These are phyloP conservation scores for Neonectria hederae DNA, from an alignment of 2,329 filamentous ascomycete species.

Conservation along the genomic window DNA sequence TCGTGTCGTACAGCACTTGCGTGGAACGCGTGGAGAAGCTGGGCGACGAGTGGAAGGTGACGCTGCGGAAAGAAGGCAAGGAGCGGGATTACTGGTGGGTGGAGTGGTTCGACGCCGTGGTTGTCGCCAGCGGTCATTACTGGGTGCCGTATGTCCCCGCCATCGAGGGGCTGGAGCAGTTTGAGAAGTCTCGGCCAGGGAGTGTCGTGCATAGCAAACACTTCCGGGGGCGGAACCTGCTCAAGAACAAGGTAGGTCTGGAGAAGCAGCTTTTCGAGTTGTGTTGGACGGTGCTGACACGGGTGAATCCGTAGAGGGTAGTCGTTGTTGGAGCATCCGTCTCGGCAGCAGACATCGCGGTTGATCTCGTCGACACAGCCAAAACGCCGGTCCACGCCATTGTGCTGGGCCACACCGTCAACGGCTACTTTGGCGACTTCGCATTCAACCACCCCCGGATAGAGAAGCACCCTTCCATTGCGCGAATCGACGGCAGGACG, in stretches of 20 bases:
- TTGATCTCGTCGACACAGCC: slow-evolving; percentile 60
- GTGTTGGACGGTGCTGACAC: background rate
- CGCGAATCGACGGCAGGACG: slow-evolving; percentile 54
- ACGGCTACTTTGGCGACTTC: slow-evolving; percentile 65
- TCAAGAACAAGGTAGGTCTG: slow-evolving; percentile 53
- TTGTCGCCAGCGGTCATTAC: slow-evolving; percentile 69
- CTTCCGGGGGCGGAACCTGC: slow-evolving; percentile 57
- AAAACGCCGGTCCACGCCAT: slow-evolving; percentile 61
- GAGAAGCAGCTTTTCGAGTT: no score
- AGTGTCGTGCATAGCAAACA: slow-evolving; percentile 65
- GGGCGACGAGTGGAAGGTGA: slow-evolving; percentile 61
- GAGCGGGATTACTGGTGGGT: slow-evolving; percentile 67
- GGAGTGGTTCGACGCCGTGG: slow-evolving; percentile 68
- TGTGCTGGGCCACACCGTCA: slow-evolving; percentile 57
- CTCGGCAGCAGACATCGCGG: slow-evolving; percentile 69
- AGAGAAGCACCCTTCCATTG: slow-evolving; percentile 56
- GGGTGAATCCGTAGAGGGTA: slow-evolving; percentile 56
- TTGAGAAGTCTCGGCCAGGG: slow-evolving; percentile 55
- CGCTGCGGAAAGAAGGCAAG: slow-evolving; percentile 51
- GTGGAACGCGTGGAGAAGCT: slow-evolving; percentile 67
- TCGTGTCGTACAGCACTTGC: slow-evolving; percentile 65
- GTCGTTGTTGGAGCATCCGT: slow-evolving; percentile 71
- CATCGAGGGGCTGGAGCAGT: slow-evolving; percentile 58
- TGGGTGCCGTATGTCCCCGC: slow-evolving; percentile 64
- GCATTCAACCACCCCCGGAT: slow-evolving; percentile 68